Base-by-base conservation (phyloP, 768 basidiomycete species). In the Rhizopogon sp. region DNA sequence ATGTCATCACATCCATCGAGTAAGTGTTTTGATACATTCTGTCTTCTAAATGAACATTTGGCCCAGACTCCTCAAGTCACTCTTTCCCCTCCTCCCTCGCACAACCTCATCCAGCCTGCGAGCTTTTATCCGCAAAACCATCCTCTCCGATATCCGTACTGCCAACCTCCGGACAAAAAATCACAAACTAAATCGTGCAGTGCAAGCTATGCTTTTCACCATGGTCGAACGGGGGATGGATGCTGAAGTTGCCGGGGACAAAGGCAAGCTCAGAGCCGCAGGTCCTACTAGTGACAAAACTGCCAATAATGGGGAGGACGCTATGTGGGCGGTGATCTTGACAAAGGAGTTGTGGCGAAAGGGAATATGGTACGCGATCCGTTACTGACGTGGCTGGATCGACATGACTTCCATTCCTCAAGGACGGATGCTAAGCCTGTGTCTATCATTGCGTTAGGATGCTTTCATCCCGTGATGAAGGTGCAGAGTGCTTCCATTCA, bases 181-280 rank as follows among this genome's bases (percentile, higher is more conserved):
- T 65, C 93, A 97, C 74, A 95, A 96, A 68, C 83, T 99, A 28
- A 99, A 99, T 67, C 84, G 92, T 39, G 88, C 93, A 20, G 93
- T 99, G 0, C 97, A 99, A 67, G 87, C 93, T 11, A 90, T 98
- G 81, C 77, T 98, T 31, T 98, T 98, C 67, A 82, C 83, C 43
- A 98, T 98, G 95, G 84, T 98, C 7, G 95, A 97, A 69, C 83
- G 88, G 39, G 94, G 93, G 11, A 90, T 93, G 87, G 83, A 84
- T 40, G 86, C 76, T 1, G 85, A 92, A 61, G 83, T 93, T 14
- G 66, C 84, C 14, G 90, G 92, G 10, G 85, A 94, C 75, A 94
- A 93, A 68, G 93, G 87, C 4, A 93, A 85, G 63, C 64, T 80
- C n/a, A 74, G 80, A 58, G 74, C 73, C 29, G 62, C 69, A 49